phyloP scores from a whole-genome alignment of 306 rosid genomes.

The Rosa multiflora region DNA sequence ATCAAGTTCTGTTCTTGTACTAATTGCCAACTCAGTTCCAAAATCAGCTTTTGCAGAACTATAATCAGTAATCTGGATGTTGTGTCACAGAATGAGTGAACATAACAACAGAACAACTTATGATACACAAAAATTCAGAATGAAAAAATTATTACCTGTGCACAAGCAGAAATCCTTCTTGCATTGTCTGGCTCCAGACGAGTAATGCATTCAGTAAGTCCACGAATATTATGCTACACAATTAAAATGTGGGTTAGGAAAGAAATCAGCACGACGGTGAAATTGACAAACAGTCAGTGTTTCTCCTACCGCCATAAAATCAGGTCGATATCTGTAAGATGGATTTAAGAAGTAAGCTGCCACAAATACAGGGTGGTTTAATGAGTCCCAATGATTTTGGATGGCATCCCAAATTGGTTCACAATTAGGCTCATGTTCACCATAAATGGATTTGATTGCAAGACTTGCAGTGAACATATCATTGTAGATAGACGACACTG shows the following conservation, averaged over 20 bases:
- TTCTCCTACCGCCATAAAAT: conserved; percentile 72
- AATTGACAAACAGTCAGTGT: conserved; percentile 23
- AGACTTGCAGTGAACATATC: conserved; percentile 83
- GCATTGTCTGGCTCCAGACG: conserved; percentile 77
- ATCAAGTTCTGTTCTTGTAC: conserved; percentile 93
- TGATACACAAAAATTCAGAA: conserved; percentile 19
- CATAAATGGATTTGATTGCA: conserved; percentile 67
- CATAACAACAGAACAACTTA: conserved; percentile 16
- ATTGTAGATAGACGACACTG: conserved; percentile 71
- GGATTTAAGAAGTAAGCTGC: conserved; percentile 96
- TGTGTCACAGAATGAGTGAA: conserved; percentile 13
- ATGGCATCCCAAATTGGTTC: conserved; percentile 87
- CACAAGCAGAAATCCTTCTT: conserved; percentile 81
- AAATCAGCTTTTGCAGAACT: conserved; percentile 83
- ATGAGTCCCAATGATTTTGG: conserved; percentile 71
- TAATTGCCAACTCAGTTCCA: conserved; percentile 94
- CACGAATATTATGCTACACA: conserved; percentile 78
- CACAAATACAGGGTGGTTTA: conserved; percentile 78
- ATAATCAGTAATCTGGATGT: conserved; percentile 73
- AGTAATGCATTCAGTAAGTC: conserved; percentile 82
- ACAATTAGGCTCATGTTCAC: conserved; percentile 70
- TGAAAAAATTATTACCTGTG: conserved; percentile 57
- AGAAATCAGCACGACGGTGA: conserved; percentile 27
- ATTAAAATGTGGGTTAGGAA: conserved; percentile 35
- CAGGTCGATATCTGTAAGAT: conserved; percentile 77